Base-by-base conservation (phyloP, 257 asterid genomes). In the Leptodermis oblonga region DNA sequence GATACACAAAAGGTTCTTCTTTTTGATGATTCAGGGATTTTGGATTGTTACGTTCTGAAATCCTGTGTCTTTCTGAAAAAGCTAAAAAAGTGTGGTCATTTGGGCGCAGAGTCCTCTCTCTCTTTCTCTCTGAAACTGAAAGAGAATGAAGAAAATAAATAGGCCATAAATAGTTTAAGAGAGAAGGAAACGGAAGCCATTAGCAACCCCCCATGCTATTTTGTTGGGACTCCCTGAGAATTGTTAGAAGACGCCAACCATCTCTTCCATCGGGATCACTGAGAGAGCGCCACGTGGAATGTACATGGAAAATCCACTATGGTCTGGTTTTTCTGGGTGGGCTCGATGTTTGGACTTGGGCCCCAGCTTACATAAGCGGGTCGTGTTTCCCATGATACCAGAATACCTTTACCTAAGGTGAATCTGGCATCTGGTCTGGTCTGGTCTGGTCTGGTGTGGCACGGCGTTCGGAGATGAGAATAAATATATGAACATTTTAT, bases 151-250 rank as follows among this genome's bases (percentile, higher is more conserved):
- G 51, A 45, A 45, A 45, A 18, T 17, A 13, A 54, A 15, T 10
- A 54, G 7, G 23, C 7, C 14, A 31, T 11, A 4, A 2, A 4
- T 25, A 66, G 18, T 25, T 18, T 62, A 28, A 64, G 17, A 48
- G 70, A 20, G 76, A 55, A 17, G 26, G 39, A 45, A 65, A 65
- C 39, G 2, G 41, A 73, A 15, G 60, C 73, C n/a, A n/a, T n/a
- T n/a, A n/a, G n/a, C 62, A 33, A 48, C 17, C 23, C 70, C 34
- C 46, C 68, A 14, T 30, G 56, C 69, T 55, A 67, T 59, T 59
- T 60, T 36, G 46, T 46, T 73, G 73, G 73, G 56, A 58, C 64
- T 18, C 26, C 28, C 30, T 26, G n/a, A 4, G n/a, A 26, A 34
- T 28, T 5, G 4, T n/a, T 2, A 36, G 18, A 45, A 62, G 36